These are phyloP conservation scores for Hymenoscyphus albidus DNA, from an alignment of 2,329 filamentous ascomycete genomes.

Conservation along the genomic window DNA sequence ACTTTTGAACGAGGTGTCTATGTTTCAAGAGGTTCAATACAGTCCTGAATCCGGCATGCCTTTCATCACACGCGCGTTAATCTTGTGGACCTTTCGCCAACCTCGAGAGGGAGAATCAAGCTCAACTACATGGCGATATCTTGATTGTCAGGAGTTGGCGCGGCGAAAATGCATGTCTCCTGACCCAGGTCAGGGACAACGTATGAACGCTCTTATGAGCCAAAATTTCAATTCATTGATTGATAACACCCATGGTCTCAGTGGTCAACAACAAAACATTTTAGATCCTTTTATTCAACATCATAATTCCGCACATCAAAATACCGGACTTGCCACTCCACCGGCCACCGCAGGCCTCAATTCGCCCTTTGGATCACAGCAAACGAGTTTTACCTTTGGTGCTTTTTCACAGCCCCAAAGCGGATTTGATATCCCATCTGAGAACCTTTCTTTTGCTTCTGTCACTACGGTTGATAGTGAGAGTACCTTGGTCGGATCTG, in stretches of 20 bases:
- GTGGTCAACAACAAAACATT: conserved; percentile 33
- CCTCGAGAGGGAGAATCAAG: conserved; percentile 47
- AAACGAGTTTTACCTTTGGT: conserved; percentile 17
- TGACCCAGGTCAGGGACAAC: conserved; percentile 42
- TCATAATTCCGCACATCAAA: background rate
- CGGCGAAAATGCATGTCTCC: conserved; percentile 31
- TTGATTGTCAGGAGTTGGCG: conserved; percentile 34
- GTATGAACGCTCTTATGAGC: conserved; percentile 52
- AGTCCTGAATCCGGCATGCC: conserved; percentile 42
- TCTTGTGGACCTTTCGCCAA: conserved; percentile 61
- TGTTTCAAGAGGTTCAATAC: conserved; percentile 65
- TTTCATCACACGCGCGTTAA: conserved; percentile 56
- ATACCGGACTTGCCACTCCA: conserved; percentile 49
- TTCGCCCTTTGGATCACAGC: conserved; percentile 22
- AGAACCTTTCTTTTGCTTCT: conserved; percentile 39
- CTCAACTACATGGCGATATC: conserved; percentile 58
- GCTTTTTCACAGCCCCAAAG: conserved; percentile 1
- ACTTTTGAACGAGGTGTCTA: conserved; percentile 57
- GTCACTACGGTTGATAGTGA: conserved; percentile 34
- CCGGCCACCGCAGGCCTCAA: conserved; percentile 52
- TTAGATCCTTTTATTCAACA: conserved; percentile 47
- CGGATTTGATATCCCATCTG: conserved; percentile 21
- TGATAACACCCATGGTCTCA: conserved; percentile 24
- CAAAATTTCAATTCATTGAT: conserved; percentile 54
- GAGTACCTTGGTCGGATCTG: conserved; percentile 31